Evolutionary conservation across 2,329 filamentous ascomycete species (phyloP), one percentile per base, ranked within the genome.

Genomic region (Pseudogymnoascus pannorum): DNA sequence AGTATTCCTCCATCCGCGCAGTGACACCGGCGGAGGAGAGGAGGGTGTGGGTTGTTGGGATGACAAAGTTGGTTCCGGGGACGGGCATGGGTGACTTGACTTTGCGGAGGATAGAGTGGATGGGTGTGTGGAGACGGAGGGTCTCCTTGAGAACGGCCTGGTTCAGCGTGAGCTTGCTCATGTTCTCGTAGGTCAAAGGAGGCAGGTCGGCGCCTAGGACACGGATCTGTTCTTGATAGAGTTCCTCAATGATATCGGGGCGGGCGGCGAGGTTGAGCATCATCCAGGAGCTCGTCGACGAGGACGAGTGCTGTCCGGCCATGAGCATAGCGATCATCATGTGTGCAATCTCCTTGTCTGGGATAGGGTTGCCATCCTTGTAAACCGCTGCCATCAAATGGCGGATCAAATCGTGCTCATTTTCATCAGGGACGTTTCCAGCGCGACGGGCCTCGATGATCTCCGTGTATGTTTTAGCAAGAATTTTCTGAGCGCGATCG

Each of bases 311-410:
- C 73, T 96, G 91, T 61, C 91, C 91, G 63, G 90, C 91, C 91
- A 96, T 95, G 64, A 96, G 84, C 20, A 96, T 82, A 5, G 91
- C 91, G 74, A 96, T 96, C 89, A 96, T 93, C 84, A 96, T 93
- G 76, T 94, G 88, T 20, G 91, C 91, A 62, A 95, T 83, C 74
- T 96, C 91, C 69, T 88, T 81, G 71, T 96, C 91, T 14, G 91
- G 88, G n/a, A 95, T 81, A 5, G 80, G 79, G 38, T 79, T 85
- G 67, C 91, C 91, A 68, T 93, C 84, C 79, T 95, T 96, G 82
- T 96, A 96, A 22, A 79, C 81, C 68, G 87, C 91, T 68, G 85
- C 85, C 91, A 95, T 94, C 66, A 96, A 78, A 71, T 94, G 91
- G 85, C 88, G 92, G 75, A 96, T 92, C 81, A 96, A 95, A 75